A percentile compares a stretch with the other conserved stretches of the same genome.
Evolutionary conservation across 139 green algal species (phyloP).

Genomic region (Pseudopediastrum boryanum): DNA sequence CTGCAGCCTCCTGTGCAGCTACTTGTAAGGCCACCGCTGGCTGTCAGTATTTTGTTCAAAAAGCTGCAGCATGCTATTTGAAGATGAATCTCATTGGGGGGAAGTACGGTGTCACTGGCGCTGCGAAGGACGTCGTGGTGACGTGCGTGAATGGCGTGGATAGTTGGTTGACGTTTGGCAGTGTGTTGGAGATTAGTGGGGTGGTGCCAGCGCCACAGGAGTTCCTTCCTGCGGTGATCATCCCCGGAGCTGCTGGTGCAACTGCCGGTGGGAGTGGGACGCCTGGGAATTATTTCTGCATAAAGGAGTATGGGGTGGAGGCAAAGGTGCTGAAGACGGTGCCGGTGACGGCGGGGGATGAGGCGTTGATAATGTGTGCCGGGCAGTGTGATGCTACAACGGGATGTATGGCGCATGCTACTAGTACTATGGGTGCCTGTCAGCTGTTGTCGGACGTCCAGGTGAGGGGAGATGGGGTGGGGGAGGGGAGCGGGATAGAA

Average conservation of each 20-base stretch:
- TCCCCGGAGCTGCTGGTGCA: slow-evolving; percentile 4
- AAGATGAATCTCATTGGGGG: slow-evolving; percentile 32
- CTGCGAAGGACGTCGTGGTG: background rate
- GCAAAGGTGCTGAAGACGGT: background rate
- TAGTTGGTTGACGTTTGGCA: slow-evolving; percentile 24
- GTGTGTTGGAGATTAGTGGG: slow-evolving; percentile 16
- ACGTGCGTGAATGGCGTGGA: slow-evolving; percentile 32
- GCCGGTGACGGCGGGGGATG: slow-evolving; percentile 19
- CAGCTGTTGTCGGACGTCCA: too few relatives aligned
- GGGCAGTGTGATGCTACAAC: slow-evolving; percentile 28
- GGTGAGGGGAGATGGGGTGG: too few relatives aligned
- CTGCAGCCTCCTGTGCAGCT: slow-evolving; percentile 8
- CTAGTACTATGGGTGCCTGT: too few relatives aligned
- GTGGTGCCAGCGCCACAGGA: background rate
- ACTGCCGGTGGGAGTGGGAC: background rate
- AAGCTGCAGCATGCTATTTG: slow-evolving; percentile 30
- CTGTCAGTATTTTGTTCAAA: slow-evolving; percentile 29
- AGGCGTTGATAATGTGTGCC: slow-evolving; percentile 21
- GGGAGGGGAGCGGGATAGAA: too few relatives aligned
- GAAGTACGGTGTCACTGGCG: slow-evolving; percentile 12
- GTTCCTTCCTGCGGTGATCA: background rate
- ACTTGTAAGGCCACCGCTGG: slow-evolving; percentile 18
- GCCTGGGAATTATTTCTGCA: slow-evolving; percentile 23
- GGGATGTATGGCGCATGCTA: too few relatives aligned
- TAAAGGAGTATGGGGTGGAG: slow-evolving; percentile 17